Evolutionary conservation across 768 basidiomycete genomes (phyloP).

Genomic region (Hypsizygus marmoreus): DNA sequence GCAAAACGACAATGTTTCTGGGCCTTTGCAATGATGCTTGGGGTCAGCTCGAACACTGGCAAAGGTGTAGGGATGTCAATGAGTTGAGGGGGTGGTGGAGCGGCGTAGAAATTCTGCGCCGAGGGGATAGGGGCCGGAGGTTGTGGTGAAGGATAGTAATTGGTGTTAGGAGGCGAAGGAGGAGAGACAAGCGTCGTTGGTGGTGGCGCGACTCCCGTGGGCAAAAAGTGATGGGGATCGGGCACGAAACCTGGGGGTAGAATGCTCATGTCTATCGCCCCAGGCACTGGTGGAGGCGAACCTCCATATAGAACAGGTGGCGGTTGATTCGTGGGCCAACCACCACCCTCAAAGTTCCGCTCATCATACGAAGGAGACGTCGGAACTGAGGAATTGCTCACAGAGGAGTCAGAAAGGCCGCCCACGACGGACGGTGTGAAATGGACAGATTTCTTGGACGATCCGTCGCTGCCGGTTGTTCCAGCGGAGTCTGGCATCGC

Average conservation of each 20-base stretch:
- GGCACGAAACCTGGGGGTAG: slow-evolving; percentile 22
- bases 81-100: slow-evolving; percentile 23
- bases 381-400: slow-evolving; percentile 19
- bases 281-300: slow-evolving; percentile 4
- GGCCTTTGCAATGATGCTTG: slow-evolving; percentile 64
- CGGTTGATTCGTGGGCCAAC: slow-evolving; percentile 4
- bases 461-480: slow-evolving; percentile 31
- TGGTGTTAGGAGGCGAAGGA: background rate
- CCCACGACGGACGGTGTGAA: slow-evolving; percentile 50
- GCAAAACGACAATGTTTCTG: slow-evolving; percentile 95
- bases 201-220: slow-evolving; percentile 1
- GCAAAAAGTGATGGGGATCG: slow-evolving; percentile 9
- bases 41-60: slow-evolving; percentile 53
- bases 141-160: slow-evolving; percentile 3
- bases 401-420: slow-evolving; percentile 23
- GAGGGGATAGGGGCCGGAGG: slow-evolving; percentile 17
- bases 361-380: slow-evolving; percentile 23
- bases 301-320: background rate
- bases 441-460: slow-evolving; percentile 45
- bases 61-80: slow-evolving; percentile 24
- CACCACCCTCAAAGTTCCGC: background rate
- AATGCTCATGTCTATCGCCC: slow-evolving; percentile 5
- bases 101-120: slow-evolving; percentile 10
- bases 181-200: slow-evolving; percentile 3
- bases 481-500: background rate